phyloP scores from a whole-genome alignment of 2,329 filamentous ascomycete genomes.

The Stylonectria norvegica region DNA sequence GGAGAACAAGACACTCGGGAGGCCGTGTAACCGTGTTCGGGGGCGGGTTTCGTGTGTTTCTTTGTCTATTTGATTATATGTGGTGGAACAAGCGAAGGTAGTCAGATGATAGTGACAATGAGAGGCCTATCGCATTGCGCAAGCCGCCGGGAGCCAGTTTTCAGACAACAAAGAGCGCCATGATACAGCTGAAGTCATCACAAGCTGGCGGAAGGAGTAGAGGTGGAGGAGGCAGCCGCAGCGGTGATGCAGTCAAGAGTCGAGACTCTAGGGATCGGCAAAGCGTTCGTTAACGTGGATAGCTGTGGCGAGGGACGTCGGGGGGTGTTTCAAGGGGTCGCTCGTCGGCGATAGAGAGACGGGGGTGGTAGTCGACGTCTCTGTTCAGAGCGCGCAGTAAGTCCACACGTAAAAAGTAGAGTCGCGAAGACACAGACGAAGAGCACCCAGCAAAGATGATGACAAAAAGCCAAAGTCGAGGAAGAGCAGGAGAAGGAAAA shows the following conservation, averaged over 20 bases:
- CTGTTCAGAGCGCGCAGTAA: too few species aligned
- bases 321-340: too few species aligned
- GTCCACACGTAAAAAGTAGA: too few species aligned
- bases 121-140: conserved; percentile 24
- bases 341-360: too few species aligned
- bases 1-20: conserved; percentile 8
- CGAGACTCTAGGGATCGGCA: background rate
- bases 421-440: too few species aligned
- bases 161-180: conserved; percentile 23
- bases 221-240: background rate
- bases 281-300: too few species aligned
- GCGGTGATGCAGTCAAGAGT: background rate
- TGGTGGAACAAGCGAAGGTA: conserved; percentile 20
- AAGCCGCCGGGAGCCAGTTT: conserved; percentile 20
- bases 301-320: too few species aligned
- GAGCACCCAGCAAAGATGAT: too few species aligned
- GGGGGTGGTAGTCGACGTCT: too few species aligned
- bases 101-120: conserved; percentile 17
- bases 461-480: too few species aligned
- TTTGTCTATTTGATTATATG: conserved; percentile 7
- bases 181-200: conserved; percentile 14
- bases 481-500: too few species aligned
- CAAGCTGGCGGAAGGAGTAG: conserved; percentile 1
- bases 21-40: too few species aligned
- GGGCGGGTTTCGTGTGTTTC: conserved; percentile 9